A percentile compares a stretch with the other conserved stretches of the same genome.
Evolutionary conservation across 2,329 filamentous ascomycete species (phyloP).

Genomic region (Claviceps maximensis): DNA sequence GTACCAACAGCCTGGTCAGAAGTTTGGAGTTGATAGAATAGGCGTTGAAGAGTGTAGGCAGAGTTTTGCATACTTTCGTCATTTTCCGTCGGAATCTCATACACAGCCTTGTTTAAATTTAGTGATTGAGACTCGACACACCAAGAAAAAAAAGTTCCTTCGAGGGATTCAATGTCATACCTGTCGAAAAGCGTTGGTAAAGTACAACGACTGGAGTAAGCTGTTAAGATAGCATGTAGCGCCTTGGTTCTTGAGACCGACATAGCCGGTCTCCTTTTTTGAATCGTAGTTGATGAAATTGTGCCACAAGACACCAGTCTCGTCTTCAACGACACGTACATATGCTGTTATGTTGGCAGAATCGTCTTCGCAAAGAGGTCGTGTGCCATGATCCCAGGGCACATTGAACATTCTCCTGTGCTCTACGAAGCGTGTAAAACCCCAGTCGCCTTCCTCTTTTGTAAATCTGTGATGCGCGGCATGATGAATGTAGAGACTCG

Average conservation of each 20-base stretch:
- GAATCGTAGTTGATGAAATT: constrained; percentile 93
- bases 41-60: constrained; percentile 80
- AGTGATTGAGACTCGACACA: constrained; percentile 5
- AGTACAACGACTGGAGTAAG: constrained; percentile 70
- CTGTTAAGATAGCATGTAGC: constrained; percentile 85
- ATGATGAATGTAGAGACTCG: constrained; percentile 70
- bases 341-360: constrained; percentile 71
- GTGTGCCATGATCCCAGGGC: constrained; percentile 54
- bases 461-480: constrained; percentile 91
- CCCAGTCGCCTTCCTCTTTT: constrained; percentile 94
- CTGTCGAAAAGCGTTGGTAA: constrained; percentile 89
- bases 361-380: constrained; percentile 67
- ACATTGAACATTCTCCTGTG: constrained; percentile 71
- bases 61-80: constrained; percentile 75
- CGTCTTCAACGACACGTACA: constrained; percentile 69
- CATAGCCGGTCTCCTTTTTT: constrained; percentile 97
- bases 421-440: constrained; percentile 93
- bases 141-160: not conserved
- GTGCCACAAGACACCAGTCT: constrained; percentile 81
- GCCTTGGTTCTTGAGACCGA: constrained; percentile 92
- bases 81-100: constrained; percentile 85
- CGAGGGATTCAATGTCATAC: constrained; percentile 26
- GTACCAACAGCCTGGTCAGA: constrained; percentile 74
- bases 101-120: constrained; percentile 56
- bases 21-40: constrained; percentile 92